Evolutionary conservation across 768 basidiomycete species (phyloP).

Genomic region (Mycena crocata): DNA sequence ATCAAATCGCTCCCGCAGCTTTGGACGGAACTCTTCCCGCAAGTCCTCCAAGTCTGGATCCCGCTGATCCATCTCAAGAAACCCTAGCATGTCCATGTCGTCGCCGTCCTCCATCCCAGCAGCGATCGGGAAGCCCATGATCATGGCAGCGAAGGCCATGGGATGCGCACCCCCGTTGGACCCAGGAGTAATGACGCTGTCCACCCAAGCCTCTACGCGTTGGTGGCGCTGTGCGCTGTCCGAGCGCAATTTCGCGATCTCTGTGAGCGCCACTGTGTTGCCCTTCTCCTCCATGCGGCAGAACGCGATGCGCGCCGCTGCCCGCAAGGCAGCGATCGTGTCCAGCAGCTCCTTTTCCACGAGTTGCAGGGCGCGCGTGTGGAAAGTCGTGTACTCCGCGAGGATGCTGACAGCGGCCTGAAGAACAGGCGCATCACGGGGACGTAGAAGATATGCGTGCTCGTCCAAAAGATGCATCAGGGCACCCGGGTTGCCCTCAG

Average conservation of each 20-base stretch:
- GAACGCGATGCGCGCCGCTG: conserved; percentile 59
- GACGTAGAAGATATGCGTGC: conserved; percentile 68
- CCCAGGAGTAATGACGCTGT: conserved; percentile 55
- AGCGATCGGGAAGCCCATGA: conserved; percentile 64
- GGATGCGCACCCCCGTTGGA: conserved; percentile 55
- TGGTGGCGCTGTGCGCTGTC: conserved; percentile 54
- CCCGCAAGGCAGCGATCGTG: conserved; percentile 54
- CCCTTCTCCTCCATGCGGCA: conserved; percentile 55
- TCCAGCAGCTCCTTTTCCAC: conserved; percentile 66
- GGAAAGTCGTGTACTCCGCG: conserved; percentile 40
- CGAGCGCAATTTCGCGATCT: conserved; percentile 57
- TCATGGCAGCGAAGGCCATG: conserved; percentile 73
- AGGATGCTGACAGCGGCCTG: conserved; percentile 59
- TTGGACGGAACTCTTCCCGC: conserved; percentile 70
- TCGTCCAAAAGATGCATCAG: conserved; percentile 57
- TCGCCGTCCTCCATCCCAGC: conserved; percentile 49
- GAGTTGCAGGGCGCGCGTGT: conserved; percentile 52
- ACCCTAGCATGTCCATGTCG: conserved; percentile 61
- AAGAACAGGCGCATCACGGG: conserved; percentile 61
- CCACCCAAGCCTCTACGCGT: conserved; percentile 66
- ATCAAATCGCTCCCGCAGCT: conserved; percentile 66
- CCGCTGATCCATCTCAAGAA: conserved; percentile 61
- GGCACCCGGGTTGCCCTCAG: conserved; percentile 46
- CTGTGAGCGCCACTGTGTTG: conserved; percentile 54
- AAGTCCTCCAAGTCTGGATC: conserved; percentile 72